These are phyloP conservation scores for Paraleonurus japonicus DNA, from an alignment of 257 asterid species.

Conservation along the genomic window DNA sequence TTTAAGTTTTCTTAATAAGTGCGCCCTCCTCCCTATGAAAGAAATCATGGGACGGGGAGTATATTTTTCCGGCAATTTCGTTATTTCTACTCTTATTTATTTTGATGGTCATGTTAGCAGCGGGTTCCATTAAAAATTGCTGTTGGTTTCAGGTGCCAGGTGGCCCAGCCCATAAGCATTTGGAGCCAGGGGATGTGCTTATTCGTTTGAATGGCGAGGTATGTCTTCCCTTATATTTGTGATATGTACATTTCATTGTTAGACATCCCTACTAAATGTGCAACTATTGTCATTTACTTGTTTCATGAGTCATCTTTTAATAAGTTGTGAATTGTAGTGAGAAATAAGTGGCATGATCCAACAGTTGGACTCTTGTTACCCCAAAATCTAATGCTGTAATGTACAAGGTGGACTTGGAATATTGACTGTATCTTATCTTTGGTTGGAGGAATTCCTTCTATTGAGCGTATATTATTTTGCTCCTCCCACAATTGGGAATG, in stretches of 20 bases:
- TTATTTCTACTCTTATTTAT: neutral
- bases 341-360: constrained; percentile 12
- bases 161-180: constrained; percentile 87
- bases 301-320: constrained; percentile 6
- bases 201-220: constrained; percentile 95
- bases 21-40: too few species aligned
- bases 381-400: neutral
- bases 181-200: constrained; percentile 99
- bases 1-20: too few species aligned
- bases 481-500: neutral
- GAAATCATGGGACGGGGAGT: too few species aligned
- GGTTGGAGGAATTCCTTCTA: neutral
- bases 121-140: constrained; percentile 19
- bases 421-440: neutral
- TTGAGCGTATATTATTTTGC: neutral
- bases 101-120: constrained; percentile 1
- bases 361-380: constrained; percentile 1
- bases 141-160: constrained; percentile 77
- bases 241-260: constrained; percentile 10
- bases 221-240: constrained; percentile 21
- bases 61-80: constrained; percentile 18
- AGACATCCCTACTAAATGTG: neutral
- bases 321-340: constrained; percentile 8
- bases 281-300: constrained; percentile 5
- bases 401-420: neutral